phyloP scores from a whole-genome alignment of 176 grass and related monocot species.

The Olyra latifolia region DNA sequence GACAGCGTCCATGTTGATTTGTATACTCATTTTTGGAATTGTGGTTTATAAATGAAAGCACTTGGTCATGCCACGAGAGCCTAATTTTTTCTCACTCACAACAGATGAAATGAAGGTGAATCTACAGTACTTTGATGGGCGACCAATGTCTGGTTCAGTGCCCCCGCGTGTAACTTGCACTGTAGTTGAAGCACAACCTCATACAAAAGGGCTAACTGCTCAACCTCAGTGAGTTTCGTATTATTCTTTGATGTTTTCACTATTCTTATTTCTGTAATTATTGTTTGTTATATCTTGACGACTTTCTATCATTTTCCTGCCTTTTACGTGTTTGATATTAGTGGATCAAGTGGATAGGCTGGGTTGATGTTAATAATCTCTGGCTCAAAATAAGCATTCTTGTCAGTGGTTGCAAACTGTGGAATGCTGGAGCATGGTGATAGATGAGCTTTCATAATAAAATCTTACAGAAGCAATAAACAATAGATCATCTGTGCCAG shows the following conservation, averaged over 20 bases:
- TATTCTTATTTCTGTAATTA: slow-evolving; percentile 14
- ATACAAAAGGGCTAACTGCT: slow-evolving; percentile 86
- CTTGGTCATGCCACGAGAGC: slow-evolving; percentile 20
- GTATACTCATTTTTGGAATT: slow-evolving; percentile 2
- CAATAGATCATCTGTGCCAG: background rate
- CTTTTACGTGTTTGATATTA: background rate
- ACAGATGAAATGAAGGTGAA: slow-evolving; percentile 92
- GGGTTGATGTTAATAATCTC: background rate
- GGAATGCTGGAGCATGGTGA: background rate
- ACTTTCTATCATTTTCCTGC: background rate
- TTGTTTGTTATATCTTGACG: slow-evolving; percentile 2
- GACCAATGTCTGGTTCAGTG: slow-evolving; percentile 78
- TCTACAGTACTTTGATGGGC: slow-evolving; percentile 85
- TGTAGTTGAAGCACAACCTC: slow-evolving; percentile 81
- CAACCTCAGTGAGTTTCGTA: slow-evolving; percentile 81
- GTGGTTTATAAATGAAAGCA: background rate
- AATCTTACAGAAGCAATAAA: background rate
- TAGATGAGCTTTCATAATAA: background rate
- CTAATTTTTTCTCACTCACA: slow-evolving; percentile 24
- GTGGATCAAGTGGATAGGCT: background rate
- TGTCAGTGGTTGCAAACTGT: background rate
- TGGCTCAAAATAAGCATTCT: background rate
- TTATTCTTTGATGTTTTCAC: background rate
- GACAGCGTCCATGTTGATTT: slow-evolving; percentile 23
- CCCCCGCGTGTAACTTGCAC: slow-evolving; percentile 88